phyloP scores from a whole-genome alignment of 2,329 filamentous ascomycete species.

The Lachnellula hyalina region DNA sequence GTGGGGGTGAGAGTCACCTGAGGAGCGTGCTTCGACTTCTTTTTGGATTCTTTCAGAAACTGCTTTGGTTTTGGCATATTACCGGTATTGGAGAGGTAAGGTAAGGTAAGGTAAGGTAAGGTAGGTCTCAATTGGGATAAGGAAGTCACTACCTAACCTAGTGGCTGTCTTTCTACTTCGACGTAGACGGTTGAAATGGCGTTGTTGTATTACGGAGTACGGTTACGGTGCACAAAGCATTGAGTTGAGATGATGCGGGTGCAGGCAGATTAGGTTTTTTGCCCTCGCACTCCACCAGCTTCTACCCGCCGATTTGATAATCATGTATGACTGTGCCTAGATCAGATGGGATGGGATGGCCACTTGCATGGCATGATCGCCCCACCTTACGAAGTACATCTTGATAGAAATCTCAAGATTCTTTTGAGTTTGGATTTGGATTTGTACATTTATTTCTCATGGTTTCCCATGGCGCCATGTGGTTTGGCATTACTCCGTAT shows the following conservation, averaged over 20 bases:
- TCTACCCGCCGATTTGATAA: not conserved
- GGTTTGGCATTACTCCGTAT: no score
- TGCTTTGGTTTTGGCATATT: slow-evolving; percentile 29
- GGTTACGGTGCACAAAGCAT: slow-evolving; percentile 1
- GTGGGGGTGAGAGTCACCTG: slow-evolving; percentile 16
- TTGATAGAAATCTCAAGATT: not conserved
- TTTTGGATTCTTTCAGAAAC: slow-evolving; percentile 37
- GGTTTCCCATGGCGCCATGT: no score
- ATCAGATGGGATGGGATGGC: not conserved
- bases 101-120: not conserved
- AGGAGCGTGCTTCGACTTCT: slow-evolving; percentile 29
- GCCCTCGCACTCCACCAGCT: not conserved
- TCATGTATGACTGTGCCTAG: not conserved
- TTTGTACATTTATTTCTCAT: no score
- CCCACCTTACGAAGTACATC: not conserved
- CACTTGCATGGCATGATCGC: not conserved
- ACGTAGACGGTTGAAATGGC: no score
- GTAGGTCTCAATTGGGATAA: not conserved
- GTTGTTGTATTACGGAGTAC: not conserved
- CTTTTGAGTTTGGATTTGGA: no score
- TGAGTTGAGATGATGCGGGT: not conserved
- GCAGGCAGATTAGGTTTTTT: not conserved
- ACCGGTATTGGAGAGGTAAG: not conserved
- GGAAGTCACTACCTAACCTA: no score
- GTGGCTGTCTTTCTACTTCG: no score